These are phyloP conservation scores for Gamarada debralockiae DNA, from an alignment of 495 filamentous ascomycete genomes.

Conservation along the genomic window DNA sequence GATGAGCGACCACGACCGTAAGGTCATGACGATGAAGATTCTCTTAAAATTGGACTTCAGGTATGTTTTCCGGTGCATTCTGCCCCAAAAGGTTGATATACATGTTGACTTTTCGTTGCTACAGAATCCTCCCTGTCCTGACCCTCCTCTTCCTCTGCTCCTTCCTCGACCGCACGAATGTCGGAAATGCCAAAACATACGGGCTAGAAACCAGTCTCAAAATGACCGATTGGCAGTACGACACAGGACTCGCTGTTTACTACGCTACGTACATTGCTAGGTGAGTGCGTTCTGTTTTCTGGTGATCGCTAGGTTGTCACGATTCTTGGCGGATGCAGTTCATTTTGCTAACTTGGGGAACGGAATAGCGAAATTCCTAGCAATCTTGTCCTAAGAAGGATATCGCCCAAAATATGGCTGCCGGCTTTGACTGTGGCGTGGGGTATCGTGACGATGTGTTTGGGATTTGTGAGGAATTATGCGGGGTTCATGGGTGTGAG, in stretches of 20 bases:
- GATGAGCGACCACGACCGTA: slow-evolving; percentile 3
- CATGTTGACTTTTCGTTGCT: not conserved
- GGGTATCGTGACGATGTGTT: slow-evolving; percentile 72
- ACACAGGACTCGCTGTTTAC: slow-evolving; percentile 45
- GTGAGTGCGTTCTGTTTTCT: slow-evolving; percentile 11
- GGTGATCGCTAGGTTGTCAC: slow-evolving; percentile 7
- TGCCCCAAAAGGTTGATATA: not conserved
- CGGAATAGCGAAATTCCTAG: slow-evolving; percentile 55
- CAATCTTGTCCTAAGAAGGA: slow-evolving; percentile 61
- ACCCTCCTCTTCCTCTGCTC: slow-evolving; percentile 75
- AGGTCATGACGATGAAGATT: slow-evolving; percentile 36
- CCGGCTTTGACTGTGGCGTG: slow-evolving; percentile 50
- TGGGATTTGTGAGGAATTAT: slow-evolving; percentile 72
- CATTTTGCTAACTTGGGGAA: slow-evolving; percentile 32
- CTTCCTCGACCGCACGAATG: slow-evolving; percentile 80
- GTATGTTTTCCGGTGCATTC: slow-evolving; percentile 27
- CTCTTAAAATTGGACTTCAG: slow-evolving; percentile 52
- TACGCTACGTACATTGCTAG: slow-evolving; percentile 50
- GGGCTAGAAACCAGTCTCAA: slow-evolving; percentile 58
- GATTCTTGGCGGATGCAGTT: slow-evolving; percentile 47
- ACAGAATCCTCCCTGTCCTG: slow-evolving; percentile 46
- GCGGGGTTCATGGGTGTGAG: slow-evolving; percentile 76
- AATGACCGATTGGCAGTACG: slow-evolving; percentile 71
- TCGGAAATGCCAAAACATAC: slow-evolving; percentile 86
- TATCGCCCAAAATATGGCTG: slow-evolving; percentile 59